These are phyloP conservation scores for Lentinula sp. DNA, from an alignment of 768 basidiomycete genomes.

Conservation along the genomic window DNA sequence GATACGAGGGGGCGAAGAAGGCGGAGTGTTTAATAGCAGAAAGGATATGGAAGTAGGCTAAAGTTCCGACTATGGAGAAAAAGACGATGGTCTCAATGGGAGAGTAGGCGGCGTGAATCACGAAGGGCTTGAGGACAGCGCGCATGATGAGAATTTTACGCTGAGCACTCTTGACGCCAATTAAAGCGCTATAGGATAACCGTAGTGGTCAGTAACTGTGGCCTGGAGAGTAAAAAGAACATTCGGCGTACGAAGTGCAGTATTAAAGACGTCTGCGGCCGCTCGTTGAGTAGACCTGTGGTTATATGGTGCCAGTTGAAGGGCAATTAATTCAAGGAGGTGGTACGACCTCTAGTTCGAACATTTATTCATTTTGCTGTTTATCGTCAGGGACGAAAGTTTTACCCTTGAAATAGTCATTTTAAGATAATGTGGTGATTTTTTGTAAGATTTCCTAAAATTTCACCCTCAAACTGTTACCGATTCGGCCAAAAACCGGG, in stretches of 20 bases:
- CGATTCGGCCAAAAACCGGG: neutral
- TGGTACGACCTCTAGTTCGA: neutral
- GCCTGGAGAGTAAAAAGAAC: neutral
- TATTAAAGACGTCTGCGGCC: neutral
- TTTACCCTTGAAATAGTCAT: neutral
- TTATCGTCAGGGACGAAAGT: neutral
- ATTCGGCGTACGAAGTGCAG: neutral
- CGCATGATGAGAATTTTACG: constrained; percentile 29
- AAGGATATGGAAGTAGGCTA: constrained; percentile 93
- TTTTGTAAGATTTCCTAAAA: neutral
- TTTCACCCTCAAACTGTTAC: neutral
- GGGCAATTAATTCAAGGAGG: neutral
- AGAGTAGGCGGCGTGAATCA: constrained; percentile 64
- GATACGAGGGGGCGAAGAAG: constrained; percentile 57
- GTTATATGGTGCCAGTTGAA: neutral
- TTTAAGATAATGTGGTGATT: neutral
- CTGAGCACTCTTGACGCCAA: neutral
- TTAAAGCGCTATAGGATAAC: neutral
- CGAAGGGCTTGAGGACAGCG: constrained; percentile 59
- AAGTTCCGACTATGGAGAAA: constrained; percentile 83
- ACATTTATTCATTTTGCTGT: neutral
- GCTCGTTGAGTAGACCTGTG: neutral
- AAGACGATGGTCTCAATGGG: constrained; percentile 90
- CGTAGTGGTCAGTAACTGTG: neutral
- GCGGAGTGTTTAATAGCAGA: constrained; percentile 85